A percentile compares a stretch with the other conserved stretches of the same genome.
Evolutionary conservation across 2,329 filamentous ascomycete species (phyloP).

Genomic region (Botrytis aclada): DNA sequence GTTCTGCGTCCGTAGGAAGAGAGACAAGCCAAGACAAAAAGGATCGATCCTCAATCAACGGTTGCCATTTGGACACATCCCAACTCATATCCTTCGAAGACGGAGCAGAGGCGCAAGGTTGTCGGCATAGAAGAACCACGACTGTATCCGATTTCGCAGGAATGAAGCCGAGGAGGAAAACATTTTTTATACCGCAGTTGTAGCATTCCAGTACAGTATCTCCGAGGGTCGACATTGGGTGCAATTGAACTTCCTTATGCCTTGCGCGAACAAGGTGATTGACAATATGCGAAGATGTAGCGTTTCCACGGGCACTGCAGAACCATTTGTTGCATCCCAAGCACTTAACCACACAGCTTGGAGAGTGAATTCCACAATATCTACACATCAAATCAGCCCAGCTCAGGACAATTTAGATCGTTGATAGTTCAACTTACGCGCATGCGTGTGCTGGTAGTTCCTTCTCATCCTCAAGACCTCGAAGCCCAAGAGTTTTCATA

Average conservation of each 20-base stretch:
- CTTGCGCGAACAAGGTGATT: conserved; percentile 96
- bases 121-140: conserved; percentile 91
- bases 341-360: conserved; percentile 93
- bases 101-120: conserved; percentile 90
- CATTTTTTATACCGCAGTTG: conserved; percentile 99
- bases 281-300: conserved; percentile 95
- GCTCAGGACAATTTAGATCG: conserved; percentile 7
- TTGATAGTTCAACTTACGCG: conserved; percentile 62
- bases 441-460: conserved; percentile 93
- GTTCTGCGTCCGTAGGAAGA: conserved; percentile 87
- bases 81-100: conserved; percentile 99
- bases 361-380: conserved; percentile 96
- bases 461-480: conserved; percentile 74
- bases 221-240: conserved; percentile 86
- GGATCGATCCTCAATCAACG: conserved; percentile 92
- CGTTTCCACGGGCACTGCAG: conserved; percentile 94
- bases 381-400: conserved; percentile 46
- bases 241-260: conserved; percentile 97
- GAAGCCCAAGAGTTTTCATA: conserved; percentile 60
- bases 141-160: conserved; percentile 98
- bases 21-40: conserved; percentile 93
- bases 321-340: conserved; percentile 98
- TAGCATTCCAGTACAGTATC: conserved; percentile 98
- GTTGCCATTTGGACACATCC: conserved; percentile 98
- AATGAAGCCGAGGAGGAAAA: conserved; percentile 95